Evolutionary conservation across 2,329 filamentous ascomycete species (phyloP).

Genomic region (Thelonectria blattea): DNA sequence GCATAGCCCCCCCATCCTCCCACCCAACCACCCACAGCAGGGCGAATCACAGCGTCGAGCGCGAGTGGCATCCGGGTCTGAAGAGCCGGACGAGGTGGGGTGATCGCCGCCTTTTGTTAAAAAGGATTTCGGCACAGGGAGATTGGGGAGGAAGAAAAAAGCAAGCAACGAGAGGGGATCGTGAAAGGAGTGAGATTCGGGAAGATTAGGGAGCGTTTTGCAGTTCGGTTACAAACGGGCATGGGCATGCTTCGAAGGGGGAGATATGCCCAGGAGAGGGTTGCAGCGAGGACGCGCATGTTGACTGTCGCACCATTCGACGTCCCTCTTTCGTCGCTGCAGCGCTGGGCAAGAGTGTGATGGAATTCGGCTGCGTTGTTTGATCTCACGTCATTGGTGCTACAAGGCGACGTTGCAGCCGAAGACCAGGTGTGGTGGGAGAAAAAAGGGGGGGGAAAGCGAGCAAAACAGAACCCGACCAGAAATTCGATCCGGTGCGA

Average conservation of each 20-base stretch:
- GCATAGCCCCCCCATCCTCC: background rate
- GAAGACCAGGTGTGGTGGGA: no score
- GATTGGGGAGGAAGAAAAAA: background rate
- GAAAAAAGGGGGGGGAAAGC: no score
- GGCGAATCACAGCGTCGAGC: background rate
- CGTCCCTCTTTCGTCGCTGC: no score
- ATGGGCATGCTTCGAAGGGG: no score
- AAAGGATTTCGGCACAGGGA: background rate
- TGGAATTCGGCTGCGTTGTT: no score
- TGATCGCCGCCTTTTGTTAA: background rate
- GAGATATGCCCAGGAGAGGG: background rate
- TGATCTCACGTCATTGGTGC: background rate
- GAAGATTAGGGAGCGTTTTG: background rate
- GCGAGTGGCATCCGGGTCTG: constrained; percentile 1
- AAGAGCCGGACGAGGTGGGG: constrained; percentile 7
- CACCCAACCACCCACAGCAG: background rate
- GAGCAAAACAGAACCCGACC: no score
- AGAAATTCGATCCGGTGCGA: background rate
- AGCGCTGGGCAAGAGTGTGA: no score
- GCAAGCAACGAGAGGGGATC: background rate
- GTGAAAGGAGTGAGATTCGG: background rate
- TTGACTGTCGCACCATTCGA: no score
- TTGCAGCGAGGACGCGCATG: background rate
- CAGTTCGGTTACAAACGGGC: background rate
- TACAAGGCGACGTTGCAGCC: background rate